phyloP scores from a whole-genome alignment of 495 filamentous ascomycete genomes.

The Trichoderma gamsii region DNA sequence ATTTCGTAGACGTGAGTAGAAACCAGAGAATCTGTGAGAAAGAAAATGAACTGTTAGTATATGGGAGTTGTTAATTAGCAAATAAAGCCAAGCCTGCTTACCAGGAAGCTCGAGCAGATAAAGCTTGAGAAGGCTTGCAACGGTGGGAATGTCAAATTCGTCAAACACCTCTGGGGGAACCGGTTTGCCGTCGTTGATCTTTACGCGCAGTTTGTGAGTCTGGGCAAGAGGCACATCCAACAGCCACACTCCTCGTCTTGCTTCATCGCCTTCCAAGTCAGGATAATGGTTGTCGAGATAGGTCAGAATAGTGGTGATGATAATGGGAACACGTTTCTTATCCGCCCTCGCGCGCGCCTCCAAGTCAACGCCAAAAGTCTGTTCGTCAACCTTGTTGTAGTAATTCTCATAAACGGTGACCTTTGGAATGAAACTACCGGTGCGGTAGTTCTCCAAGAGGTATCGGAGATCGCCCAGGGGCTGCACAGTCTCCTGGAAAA shows the following conservation, averaged over 20 bases:
- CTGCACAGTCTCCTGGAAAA: slow-evolving; percentile 97
- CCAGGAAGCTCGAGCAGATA: slow-evolving; percentile 95
- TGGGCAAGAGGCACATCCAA: slow-evolving; percentile 80
- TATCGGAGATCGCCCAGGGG: slow-evolving; percentile 88
- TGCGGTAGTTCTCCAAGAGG: slow-evolving; percentile 95
- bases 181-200: slow-evolving; percentile 82
- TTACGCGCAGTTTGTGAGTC: slow-evolving; percentile 76
- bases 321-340: slow-evolving; percentile 86
- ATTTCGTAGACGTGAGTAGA: slow-evolving; percentile 99
- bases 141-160: slow-evolving; percentile 85
- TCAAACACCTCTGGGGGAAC: slow-evolving; percentile 70
- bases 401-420: slow-evolving; percentile 98
- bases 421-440: slow-evolving; percentile 81
- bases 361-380: slow-evolving; percentile 95
- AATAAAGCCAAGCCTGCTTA: slow-evolving; percentile 38
- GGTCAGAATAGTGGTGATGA: slow-evolving; percentile 88
- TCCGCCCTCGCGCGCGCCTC: slow-evolving; percentile 90
- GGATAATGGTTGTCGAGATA: slow-evolving; percentile 96
- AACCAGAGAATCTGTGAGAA: slow-evolving; percentile 74
- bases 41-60: slow-evolving; percentile 20
- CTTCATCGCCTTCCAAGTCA: slow-evolving; percentile 94
- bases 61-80: neutral
- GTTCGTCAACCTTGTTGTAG: slow-evolving; percentile 95
- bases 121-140: slow-evolving; percentile 88
- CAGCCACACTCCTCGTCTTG: slow-evolving; percentile 87